Base-by-base conservation (phyloP, 495 filamentous ascomycete species). In the Neurospora sp. region DNA sequence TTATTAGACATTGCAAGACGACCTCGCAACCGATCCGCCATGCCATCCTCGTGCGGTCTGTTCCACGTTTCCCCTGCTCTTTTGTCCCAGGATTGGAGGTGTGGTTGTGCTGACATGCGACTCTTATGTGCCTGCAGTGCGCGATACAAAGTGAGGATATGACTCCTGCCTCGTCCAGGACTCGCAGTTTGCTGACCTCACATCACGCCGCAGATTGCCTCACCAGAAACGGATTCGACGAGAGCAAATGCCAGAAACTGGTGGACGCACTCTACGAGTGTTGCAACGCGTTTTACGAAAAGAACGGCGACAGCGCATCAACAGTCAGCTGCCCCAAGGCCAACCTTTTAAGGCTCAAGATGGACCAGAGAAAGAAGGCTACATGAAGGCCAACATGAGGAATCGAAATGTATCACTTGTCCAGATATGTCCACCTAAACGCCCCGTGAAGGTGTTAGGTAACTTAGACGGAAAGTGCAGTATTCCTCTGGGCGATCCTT, bases 261-360 rank as follows among this genome's bases (percentile, higher is more conserved):
- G 88, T 99, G 68, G 91, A 97, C 79, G 92, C 93, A n/a, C 83
- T 99, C 31, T 99, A 98, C 80, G 91, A 96, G 78, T 99, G 96
- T 80, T 99, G 96, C 82, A 90, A 94, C 74, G 85, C 87, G 39
- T 97, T 99, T 81, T 98, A 99, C 82, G 81, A 90, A 78, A 85
- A 87, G 70, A 87, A 91, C 70, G 95, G 96, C 7, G 92, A 97
- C 59, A 82, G 88, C 20, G 93, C 93, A 14, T 88, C 87, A 39
- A 91, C 90, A 3, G 88, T 88, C 12, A 95, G 93, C 83, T 99
- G 96, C 78, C 96, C 96, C 3, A 96, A 96, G 77, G 85, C 92
- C 46, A 87, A 81, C 73, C 82, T 98, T 65, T 81, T 99, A 73
- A 86, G 86, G 77, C 81, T 98, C 75, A 97, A 96, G 82, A 91